Evolutionary conservation across 495 filamentous ascomycete species (phyloP), one percentile per base, ranked within the genome.

Genomic region (Aspergillus egyptiacus): DNA sequence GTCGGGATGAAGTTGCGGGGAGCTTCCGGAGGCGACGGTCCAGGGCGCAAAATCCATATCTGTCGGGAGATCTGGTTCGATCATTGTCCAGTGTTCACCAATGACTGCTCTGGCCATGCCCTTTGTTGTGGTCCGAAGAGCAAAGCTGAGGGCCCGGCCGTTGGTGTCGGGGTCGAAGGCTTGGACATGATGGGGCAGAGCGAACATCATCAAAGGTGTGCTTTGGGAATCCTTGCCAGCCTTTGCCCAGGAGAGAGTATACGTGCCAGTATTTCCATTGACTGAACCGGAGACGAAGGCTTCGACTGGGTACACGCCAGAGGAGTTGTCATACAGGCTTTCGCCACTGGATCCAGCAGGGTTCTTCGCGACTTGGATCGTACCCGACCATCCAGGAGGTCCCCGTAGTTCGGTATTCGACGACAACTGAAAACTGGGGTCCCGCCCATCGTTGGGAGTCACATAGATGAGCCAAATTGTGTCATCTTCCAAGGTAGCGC

Each of bases 41-140:
- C 89, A 95, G 7, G 90, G 88, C 3, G 80, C 74, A 60, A 94
- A 83, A 3, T 77, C 82, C 63, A 96, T 86, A 28, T 73, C 71
- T 1, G 75, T 68, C 2, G 93, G 91, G 24, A 96, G 74, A n/a
- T 78, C 57, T 0, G 62, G 55, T 63, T 97, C 93, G 6, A 77
- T 57, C 78, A 96, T 79, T 0, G 81, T 88, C 87, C 91, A 96
- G 3, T 57, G 69, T 61, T 95, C 85, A 5, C 81, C 84, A 19
- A 83, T 55, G 1, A 97, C 80, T 2, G 84, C 86, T 7, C 74
- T 81, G 17, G 85, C 84, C 28, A 81, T 68, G 6, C 93, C 93
- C 64, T 96, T 98, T 3, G 89, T 95, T 0, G 89, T 89, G 6
- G 87, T 94, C 32, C 84, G 77, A 10, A 97, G 67, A 40, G 77